Base-by-base conservation (phyloP, 306 rosid genomes). In the Comarum palustre region DNA sequence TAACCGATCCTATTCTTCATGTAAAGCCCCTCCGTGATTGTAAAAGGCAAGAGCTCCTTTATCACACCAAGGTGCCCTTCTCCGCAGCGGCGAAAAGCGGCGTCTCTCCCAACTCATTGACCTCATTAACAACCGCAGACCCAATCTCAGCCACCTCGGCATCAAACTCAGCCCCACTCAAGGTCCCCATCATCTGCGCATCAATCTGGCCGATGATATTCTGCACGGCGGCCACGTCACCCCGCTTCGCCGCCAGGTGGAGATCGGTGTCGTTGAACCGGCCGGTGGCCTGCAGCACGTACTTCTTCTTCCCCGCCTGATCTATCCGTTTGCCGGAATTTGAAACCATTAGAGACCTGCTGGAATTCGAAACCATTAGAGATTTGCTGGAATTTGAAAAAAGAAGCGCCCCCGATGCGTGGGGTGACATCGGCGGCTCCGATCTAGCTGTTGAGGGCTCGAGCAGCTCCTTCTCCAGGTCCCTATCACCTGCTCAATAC, bases 251-350 rank as follows among this genome's bases (percentile, higher is more conserved):
- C 16, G 91, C 98, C 75, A 93, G 85, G 80, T 93, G 97, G 71
- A 93, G 88, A 73, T 89, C 92, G 38, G 96, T 90, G 75, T 93
- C 96, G 9, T 90, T 86, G 75, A 87, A 90, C 54, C 90, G 86
- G 2, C 98, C 97, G 7, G 92, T 93, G 74, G 90, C 97, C 75
- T 93, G 96, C 78, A 79, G 87, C 76, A 93, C 94, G 38, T 87
- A 90, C 69, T 90, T 93, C 76, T 90, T 89, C 85, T 38, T 82
- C 78, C 75, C 79, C 27, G 46, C n/a, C 41, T 51, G 78, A 14
- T 89, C 98, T 43, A 83, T 65, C 46, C 88, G 80, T 83, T 89
- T 86, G 46, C 85, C 84, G 34, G 89, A 73, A 32, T 73, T 80
- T 0, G 80, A 75, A 27, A 71, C 71, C 77, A 61, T 38, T 65